Percentiles rank a stretch among this genome's conserved stretches.
Evolutionary conservation across 108 stramenopile species (phyloP).

Genomic region (Craspedostauros australis): DNA sequence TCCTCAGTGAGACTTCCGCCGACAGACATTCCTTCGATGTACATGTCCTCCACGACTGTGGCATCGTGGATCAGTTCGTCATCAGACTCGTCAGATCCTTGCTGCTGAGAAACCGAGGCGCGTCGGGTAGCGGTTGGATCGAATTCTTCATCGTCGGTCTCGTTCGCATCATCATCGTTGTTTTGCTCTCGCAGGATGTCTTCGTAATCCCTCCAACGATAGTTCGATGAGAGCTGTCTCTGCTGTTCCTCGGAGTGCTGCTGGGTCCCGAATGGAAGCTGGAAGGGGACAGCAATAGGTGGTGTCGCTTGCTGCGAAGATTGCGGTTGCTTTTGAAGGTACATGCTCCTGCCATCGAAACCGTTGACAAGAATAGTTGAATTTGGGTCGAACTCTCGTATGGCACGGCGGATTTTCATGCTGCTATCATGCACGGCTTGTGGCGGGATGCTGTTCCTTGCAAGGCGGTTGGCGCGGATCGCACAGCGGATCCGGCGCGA

Average conservation of each 20-base stretch:
- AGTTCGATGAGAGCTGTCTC: conserved; percentile 45
- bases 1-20: too few species aligned
- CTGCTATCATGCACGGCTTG: too few species aligned
- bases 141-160: conserved; percentile 62
- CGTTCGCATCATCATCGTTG: conserved; percentile 39
- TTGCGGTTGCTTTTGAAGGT: too few species aligned
- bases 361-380: background rate
- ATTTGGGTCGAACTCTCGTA: background rate
- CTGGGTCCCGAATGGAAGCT: conserved; percentile 5
- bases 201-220: conserved; percentile 49
- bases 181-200: conserved; percentile 37
- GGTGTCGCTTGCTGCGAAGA: too few species aligned
- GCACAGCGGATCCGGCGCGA: conserved; percentile 32
- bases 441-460: too few species aligned
- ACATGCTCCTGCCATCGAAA: too few species aligned
- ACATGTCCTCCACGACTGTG: too few species aligned
- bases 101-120: conserved; percentile 2
- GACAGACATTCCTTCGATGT: too few species aligned
- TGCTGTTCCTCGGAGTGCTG: conserved; percentile 1
- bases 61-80: too few species aligned
- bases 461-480: conserved; percentile 29
- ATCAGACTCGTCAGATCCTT: conserved; percentile 12
- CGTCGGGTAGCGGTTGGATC: conserved; percentile 13
- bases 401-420: too few species aligned
- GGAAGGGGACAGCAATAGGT: too few species aligned